These are phyloP conservation scores for Solanum arcanum DNA, from an alignment of 257 asterid species.

Conservation along the genomic window DNA sequence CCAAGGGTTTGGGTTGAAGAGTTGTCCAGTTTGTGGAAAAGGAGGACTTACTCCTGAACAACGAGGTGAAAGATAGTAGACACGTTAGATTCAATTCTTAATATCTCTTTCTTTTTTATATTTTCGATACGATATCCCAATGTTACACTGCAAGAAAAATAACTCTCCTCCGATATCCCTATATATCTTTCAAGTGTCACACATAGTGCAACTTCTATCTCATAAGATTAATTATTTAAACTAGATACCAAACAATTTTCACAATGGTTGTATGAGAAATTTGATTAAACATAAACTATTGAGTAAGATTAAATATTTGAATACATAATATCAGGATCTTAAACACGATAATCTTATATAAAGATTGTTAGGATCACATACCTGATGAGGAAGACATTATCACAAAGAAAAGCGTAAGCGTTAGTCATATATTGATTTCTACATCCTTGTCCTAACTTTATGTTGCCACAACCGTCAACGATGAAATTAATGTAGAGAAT, in stretches of 20 bases:
- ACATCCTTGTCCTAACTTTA: too few species aligned
- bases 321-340: too few species aligned
- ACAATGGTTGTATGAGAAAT: background rate
- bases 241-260: background rate
- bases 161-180: background rate
- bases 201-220: background rate
- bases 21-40: constrained; percentile 74
- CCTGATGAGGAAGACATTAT: too few species aligned
- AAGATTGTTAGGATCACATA: too few species aligned
- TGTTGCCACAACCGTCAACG: too few species aligned
- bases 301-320: too few species aligned
- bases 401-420: too few species aligned
- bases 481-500: too few species aligned
- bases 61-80: constrained; percentile 66
- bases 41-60: constrained; percentile 89
- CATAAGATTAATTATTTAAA: background rate
- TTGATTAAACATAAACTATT: background rate
- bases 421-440: too few species aligned
- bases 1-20: constrained; percentile 80
- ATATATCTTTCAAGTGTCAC: background rate
- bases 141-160: background rate
- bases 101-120: background rate
- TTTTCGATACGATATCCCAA: background rate
- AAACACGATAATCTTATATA: too few species aligned
- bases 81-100: background rate